A percentile compares a stretch with the other conserved stretches of the same genome.
Evolutionary conservation across 495 filamentous ascomycete species (phyloP).

Genomic region (Gamarada debralockiae): DNA sequence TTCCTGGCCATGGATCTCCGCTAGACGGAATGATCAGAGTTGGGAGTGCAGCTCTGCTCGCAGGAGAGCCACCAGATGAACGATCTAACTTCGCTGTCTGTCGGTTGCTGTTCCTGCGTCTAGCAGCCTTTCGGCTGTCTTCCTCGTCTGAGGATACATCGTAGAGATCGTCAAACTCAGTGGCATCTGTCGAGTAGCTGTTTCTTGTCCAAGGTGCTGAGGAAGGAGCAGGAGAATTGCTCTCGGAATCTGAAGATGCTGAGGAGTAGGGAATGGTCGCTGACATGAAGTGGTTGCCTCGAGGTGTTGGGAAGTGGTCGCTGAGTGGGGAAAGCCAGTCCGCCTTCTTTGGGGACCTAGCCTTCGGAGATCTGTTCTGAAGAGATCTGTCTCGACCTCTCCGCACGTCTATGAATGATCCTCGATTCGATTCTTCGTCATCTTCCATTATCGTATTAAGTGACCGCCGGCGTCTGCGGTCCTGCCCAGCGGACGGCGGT

Average conservation of each 20-base stretch:
- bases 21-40: constrained; percentile 65
- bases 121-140: constrained; percentile 19
- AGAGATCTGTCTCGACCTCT: constrained; percentile 18
- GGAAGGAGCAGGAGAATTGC: constrained; percentile 44
- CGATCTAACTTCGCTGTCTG: constrained; percentile 29
- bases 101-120: constrained; percentile 38
- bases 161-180: constrained; percentile 81
- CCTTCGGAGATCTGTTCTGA: constrained; percentile 4
- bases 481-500: constrained; percentile 73
- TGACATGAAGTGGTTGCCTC: constrained; percentile 54
- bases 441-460: constrained; percentile 92
- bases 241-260: constrained; percentile 39
- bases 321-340: constrained; percentile 52
- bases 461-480: constrained; percentile 52
- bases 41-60: constrained; percentile 43
- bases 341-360: constrained; percentile 11
- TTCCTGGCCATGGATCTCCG: constrained; percentile 35
- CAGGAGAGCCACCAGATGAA: constrained; percentile 34
- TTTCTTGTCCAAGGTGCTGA: constrained; percentile 49
- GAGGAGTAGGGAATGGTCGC: constrained; percentile 46
- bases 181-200: constrained; percentile 50
- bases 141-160: constrained; percentile 77
- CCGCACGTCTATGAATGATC: constrained; percentile 29
- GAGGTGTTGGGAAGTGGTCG: constrained; percentile 59
- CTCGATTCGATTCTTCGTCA: constrained; percentile 37